Conservation (phyloP, 2,329 filamentous ascomycete genomes). For the Cercospora citrullina region DNA sequence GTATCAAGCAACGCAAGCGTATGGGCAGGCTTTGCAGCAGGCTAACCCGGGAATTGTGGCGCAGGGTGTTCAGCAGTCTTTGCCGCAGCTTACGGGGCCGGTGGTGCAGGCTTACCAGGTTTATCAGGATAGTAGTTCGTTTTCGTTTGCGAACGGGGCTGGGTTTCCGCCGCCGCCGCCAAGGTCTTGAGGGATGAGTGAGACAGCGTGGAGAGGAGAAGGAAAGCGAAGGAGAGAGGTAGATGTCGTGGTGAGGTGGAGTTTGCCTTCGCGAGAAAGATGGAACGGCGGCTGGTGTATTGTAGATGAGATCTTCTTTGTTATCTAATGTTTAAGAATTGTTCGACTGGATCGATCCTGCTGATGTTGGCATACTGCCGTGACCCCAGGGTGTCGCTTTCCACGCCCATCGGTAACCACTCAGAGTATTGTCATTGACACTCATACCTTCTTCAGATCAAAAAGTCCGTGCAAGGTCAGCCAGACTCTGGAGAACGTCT, state of each 20-base stretch:
- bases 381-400: neutral
- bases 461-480: conserved; percentile 4
- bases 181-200: neutral
- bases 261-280: neutral
- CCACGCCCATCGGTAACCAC: neutral
- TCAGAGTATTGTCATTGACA: neutral
- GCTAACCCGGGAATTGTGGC: neutral
- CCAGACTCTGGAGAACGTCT: neutral
- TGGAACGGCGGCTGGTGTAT: neutral
- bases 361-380: neutral
- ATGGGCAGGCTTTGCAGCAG: neutral
- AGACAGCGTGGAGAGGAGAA: neutral
- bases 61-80: neutral
- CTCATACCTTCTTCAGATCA: conserved; percentile 1
- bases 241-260: neutral
- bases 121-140: neutral
- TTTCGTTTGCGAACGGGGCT: neutral
- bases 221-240: neutral
- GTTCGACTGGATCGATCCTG: neutral
- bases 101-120: neutral
- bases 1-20: neutral
- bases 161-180: neutral
- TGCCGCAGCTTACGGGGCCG: neutral
- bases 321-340: neutral
- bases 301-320: neutral